These are phyloP conservation scores for Brasenia schreberi DNA, from an alignment of 164 flowering plant species.

Conservation along the genomic window DNA sequence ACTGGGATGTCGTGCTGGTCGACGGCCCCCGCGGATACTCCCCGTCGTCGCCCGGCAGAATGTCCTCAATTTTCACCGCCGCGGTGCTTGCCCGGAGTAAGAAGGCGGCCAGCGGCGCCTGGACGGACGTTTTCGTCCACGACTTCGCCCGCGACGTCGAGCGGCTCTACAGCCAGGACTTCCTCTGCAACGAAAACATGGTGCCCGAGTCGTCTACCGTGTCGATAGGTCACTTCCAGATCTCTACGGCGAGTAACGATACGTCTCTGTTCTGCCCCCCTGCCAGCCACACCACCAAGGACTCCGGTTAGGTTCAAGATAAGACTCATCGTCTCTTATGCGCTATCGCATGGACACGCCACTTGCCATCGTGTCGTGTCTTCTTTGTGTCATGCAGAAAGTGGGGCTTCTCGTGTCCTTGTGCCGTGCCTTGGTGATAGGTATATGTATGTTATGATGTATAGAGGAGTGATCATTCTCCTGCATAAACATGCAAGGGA, in stretches of 20 bases:
- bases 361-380: no score
- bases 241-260: conserved; percentile 41
- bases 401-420: no score
- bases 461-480: neutral
- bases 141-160: conserved; percentile 60
- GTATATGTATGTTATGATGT: neutral
- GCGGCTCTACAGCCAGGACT: conserved; percentile 49
- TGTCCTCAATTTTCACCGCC: conserved; percentile 79
- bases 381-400: no score
- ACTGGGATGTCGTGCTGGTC: conserved; percentile 81
- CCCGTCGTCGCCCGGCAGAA: conserved; percentile 69
- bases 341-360: no score
- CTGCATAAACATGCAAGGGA: neutral
- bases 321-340: no score
- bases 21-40: conserved; percentile 87
- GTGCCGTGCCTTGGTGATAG: no score
- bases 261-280: conserved; percentile 31
- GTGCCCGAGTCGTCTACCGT: conserved; percentile 30
- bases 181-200: conserved; percentile 67
- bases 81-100: conserved; percentile 84
- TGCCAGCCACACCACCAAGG: conserved; percentile 10
- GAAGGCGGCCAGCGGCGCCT: conserved; percentile 28
- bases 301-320: neutral
- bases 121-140: conserved; percentile 79
- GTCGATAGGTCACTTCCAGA: conserved; percentile 55